These are phyloP conservation scores for Chamaecrista fasciculata DNA, from an alignment of 306 rosid species.

Conservation along the genomic window DNA sequence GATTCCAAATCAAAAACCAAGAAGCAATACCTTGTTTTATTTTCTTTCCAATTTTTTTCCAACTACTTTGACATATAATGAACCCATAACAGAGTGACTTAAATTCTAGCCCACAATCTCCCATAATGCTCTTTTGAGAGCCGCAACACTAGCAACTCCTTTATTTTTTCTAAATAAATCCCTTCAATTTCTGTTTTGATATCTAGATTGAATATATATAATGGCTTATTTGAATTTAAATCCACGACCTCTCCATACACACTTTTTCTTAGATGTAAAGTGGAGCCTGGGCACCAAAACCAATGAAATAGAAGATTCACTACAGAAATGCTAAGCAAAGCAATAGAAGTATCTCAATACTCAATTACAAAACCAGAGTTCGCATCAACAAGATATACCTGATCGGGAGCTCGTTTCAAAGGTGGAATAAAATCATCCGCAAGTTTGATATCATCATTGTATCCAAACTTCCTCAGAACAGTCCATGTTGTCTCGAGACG, in stretches of 20 bases:
- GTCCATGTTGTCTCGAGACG: conserved; percentile 99
- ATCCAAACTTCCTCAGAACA: conserved; percentile 93
- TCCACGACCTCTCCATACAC: neutral
- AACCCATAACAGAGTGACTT: no score
- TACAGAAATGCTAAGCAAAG: no score
- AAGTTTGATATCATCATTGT: conserved; percentile 87
- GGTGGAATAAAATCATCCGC: conserved; percentile 80
- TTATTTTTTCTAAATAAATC: no score
- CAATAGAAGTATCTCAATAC: no score
- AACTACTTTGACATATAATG: no score
- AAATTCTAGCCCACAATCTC: no score
- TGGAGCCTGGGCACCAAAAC: neutral
- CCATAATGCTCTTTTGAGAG: no score
- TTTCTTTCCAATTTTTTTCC: no score
- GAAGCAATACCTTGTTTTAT: no score
- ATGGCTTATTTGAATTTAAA: neutral
- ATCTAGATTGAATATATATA: neutral
- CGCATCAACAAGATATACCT: conserved; percentile 50
- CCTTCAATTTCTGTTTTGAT: neutral
- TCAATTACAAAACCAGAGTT: neutral
- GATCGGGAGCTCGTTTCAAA: conserved; percentile 69
- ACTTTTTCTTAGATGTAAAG: neutral
- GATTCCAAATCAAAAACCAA: no score
- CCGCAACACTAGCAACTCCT: neutral
- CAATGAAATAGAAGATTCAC: no score